A percentile compares a stretch with the other conserved stretches of the same genome.
Conservation (phyloP, 768 basidiomycete species). For the Gymnopilus dilepis region DNA sequence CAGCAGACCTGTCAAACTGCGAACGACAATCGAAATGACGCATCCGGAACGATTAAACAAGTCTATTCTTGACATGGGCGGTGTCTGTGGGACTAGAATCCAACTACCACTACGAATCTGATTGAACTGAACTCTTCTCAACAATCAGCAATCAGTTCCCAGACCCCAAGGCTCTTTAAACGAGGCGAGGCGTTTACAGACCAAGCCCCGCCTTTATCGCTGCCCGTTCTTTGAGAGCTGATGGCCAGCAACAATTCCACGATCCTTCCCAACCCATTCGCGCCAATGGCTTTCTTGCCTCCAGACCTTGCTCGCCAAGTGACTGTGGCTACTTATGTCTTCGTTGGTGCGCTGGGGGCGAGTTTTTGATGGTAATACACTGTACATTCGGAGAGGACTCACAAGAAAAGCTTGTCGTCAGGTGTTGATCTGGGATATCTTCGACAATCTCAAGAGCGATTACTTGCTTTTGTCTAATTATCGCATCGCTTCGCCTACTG, state of each 20-base stretch:
- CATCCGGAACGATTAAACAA: too few relatives aligned
- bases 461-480: slow-evolving; percentile 25
- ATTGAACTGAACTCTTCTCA: too few relatives aligned
- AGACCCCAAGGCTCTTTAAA: too few relatives aligned
- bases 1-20: too few relatives aligned
- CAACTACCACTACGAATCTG: too few relatives aligned
- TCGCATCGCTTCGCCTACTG: slow-evolving; percentile 23
- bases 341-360: slow-evolving; percentile 12
- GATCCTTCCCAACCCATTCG: slow-evolving; percentile 13
- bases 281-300: slow-evolving; percentile 21
- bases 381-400: background rate
- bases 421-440: slow-evolving; percentile 35
- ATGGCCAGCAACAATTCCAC: slow-evolving; percentile 5
- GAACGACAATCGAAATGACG: too few relatives aligned
- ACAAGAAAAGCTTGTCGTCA: slow-evolving; percentile 6
- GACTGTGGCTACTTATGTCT: slow-evolving; percentile 11
- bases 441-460: slow-evolving; percentile 28
- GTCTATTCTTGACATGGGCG: too few relatives aligned
- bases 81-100: too few relatives aligned
- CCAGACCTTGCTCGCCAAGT: slow-evolving; percentile 15
- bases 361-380: background rate
- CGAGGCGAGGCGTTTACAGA: too few relatives aligned
- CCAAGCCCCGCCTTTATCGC: too few relatives aligned
- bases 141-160: too few relatives aligned
- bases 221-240: too few relatives aligned